Evolutionary conservation across 2,329 filamentous ascomycete genomes (phyloP).

Genomic region (Lachnellula cervina): DNA sequence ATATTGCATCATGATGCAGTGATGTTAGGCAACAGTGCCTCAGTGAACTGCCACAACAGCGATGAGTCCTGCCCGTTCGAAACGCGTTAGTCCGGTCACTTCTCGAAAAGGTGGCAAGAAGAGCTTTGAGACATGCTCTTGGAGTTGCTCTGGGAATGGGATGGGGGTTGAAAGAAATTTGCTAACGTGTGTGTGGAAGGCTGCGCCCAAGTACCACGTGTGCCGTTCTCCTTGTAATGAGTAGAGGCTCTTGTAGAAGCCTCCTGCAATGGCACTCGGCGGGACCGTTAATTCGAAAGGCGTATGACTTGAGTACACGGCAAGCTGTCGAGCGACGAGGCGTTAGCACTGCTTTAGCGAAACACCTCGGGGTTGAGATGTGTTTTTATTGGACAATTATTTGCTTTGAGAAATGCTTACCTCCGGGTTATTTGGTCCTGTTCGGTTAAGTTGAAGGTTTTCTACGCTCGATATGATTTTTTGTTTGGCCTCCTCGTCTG

Average conservation of each 20-base stretch:
- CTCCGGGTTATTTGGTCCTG: background rate
- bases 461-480: constrained; percentile 12
- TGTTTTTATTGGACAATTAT: background rate
- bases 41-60: constrained; percentile 31
- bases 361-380: constrained; percentile 3
- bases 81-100: too few species aligned
- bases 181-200: constrained; percentile 10
- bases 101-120: too few species aligned
- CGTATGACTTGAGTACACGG: constrained; percentile 14
- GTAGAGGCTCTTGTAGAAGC: constrained; percentile 39
- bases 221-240: constrained; percentile 39
- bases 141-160: too few species aligned
- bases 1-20: constrained; percentile 3
- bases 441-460: constrained; percentile 6
- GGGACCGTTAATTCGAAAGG: constrained; percentile 27
- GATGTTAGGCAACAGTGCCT: constrained; percentile 17
- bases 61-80: constrained; percentile 32
- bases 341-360: background rate
- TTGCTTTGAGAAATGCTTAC: background rate
- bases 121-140: too few species aligned
- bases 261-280: constrained; percentile 32
- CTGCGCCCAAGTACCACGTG: constrained; percentile 43
- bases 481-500: constrained; percentile 12
- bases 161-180: too few species aligned
- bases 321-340: background rate